Conservation (phyloP, 768 basidiomycete genomes). For the Scleroderma citrinum region DNA sequence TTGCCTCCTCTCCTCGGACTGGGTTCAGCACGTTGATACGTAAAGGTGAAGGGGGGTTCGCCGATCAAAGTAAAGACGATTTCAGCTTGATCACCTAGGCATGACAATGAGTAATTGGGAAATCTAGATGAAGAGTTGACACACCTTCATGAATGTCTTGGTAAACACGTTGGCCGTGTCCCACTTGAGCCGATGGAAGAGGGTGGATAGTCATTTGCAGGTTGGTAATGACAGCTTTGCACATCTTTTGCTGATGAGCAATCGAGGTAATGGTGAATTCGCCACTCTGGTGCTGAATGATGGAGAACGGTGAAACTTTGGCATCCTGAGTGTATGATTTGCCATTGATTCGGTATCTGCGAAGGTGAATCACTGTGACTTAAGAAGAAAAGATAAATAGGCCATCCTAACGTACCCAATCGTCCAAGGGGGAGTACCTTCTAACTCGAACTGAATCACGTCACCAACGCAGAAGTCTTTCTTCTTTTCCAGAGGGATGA, state of each 20-base stretch:
- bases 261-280: conserved; percentile 83
- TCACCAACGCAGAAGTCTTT: conserved; percentile 90
- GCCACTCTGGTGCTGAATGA: conserved; percentile 76
- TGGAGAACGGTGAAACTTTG: conserved; percentile 78
- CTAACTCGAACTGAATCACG: conserved; percentile 83
- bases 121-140: neutral
- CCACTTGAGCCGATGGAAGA: conserved; percentile 85
- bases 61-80: conserved; percentile 88
- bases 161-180: conserved; percentile 72
- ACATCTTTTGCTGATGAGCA: conserved; percentile 90
- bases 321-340: conserved; percentile 68
- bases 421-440: conserved; percentile 91
- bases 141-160: conserved; percentile 89
- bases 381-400: neutral
- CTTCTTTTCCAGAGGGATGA: conserved; percentile 75
- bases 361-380: conserved; percentile 4
- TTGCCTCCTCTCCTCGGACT: conserved; percentile 61
- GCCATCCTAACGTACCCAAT: conserved; percentile 51
- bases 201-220: conserved; percentile 69
- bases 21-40: conserved; percentile 81
- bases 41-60: conserved; percentile 94
- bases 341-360: conserved; percentile 77
- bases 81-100: conserved; percentile 82
- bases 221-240: conserved; percentile 76
- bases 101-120: conserved; percentile 1